phyloP scores from a whole-genome alignment of 2,329 filamentous ascomycete genomes.

The Arthrobotrys entomopaga region DNA sequence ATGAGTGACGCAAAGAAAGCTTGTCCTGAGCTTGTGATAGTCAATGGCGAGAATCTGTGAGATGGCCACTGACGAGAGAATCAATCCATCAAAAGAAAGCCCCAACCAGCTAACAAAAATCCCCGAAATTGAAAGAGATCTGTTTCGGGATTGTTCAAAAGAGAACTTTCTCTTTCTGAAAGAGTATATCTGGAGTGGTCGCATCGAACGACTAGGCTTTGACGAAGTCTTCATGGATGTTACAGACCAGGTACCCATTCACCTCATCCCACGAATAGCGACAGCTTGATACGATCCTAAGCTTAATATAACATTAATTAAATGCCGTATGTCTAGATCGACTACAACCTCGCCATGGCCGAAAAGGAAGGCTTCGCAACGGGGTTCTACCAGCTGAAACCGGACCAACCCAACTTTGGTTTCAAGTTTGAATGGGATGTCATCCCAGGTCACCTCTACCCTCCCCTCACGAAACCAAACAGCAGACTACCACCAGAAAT shows the following conservation, averaged over 20 bases:
- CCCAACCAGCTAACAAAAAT: background rate
- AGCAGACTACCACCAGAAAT: slow-evolving; percentile 55
- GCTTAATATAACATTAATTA: slow-evolving; percentile 2
- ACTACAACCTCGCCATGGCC: slow-evolving; percentile 74
- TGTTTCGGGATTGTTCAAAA: slow-evolving; percentile 88
- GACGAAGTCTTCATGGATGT: slow-evolving; percentile 91
- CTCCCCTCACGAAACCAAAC: slow-evolving; percentile 58
- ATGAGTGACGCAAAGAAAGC: slow-evolving; percentile 80
- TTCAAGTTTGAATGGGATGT: slow-evolving; percentile 79
- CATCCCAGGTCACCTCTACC: slow-evolving; percentile 73
- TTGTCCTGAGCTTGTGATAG: slow-evolving; percentile 85
- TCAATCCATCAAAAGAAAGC: background rate
- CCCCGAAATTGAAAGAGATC: slow-evolving; percentile 61
- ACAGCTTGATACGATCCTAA: background rate
- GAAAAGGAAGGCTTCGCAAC: slow-evolving; percentile 71
- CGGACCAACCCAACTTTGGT: slow-evolving; percentile 77
- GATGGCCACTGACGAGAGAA: background rate
- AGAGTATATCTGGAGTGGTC: slow-evolving; percentile 78
- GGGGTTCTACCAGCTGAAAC: slow-evolving; percentile 79
- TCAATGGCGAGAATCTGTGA: slow-evolving; percentile 84
- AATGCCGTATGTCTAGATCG: slow-evolving; percentile 69
- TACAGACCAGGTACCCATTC: slow-evolving; percentile 69
- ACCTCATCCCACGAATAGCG: background rate
- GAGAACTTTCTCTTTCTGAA: slow-evolving; percentile 77
- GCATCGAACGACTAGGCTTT: slow-evolving; percentile 83